Conservation (phyloP, 495 filamentous ascomycete genomes). For the Penicillium mononematosum region DNA sequence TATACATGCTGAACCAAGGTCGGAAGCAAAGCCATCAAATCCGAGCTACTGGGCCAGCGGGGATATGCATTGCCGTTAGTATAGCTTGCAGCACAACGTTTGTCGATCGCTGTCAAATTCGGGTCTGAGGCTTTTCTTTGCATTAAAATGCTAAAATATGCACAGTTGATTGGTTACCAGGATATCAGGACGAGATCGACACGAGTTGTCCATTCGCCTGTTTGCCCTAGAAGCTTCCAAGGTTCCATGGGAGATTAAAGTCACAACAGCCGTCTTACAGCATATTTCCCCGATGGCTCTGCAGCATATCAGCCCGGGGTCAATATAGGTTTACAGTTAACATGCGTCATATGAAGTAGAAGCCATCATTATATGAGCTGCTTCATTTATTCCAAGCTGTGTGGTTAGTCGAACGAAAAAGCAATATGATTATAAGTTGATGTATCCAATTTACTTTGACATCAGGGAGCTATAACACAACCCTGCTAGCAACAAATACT, state of each 20-base stretch:
- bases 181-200: not conserved
- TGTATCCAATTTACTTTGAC: not conserved
- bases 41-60: not conserved
- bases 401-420: not conserved
- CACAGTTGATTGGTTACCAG: not conserved
- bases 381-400: not conserved
- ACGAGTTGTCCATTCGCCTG: not conserved
- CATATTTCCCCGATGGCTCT: not conserved
- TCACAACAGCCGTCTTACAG: not conserved
- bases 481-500: not conserved
- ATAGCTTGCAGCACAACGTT: not conserved
- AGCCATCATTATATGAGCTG: not conserved
- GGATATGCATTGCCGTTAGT: constrained; percentile 6
- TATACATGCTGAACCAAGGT: not conserved
- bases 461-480: not conserved
- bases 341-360: not conserved
- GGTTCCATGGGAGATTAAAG: not conserved
- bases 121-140: not conserved
- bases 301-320: not conserved
- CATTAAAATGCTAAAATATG: not conserved
- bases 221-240: not conserved
- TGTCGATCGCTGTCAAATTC: constrained; percentile 4
- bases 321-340: not conserved
- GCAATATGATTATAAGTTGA: not conserved
- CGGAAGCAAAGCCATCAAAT: constrained; percentile 1